Conservation (phyloP, 2,329 filamentous ascomycete genomes). For the Magnaporthiopsis incrustans region DNA sequence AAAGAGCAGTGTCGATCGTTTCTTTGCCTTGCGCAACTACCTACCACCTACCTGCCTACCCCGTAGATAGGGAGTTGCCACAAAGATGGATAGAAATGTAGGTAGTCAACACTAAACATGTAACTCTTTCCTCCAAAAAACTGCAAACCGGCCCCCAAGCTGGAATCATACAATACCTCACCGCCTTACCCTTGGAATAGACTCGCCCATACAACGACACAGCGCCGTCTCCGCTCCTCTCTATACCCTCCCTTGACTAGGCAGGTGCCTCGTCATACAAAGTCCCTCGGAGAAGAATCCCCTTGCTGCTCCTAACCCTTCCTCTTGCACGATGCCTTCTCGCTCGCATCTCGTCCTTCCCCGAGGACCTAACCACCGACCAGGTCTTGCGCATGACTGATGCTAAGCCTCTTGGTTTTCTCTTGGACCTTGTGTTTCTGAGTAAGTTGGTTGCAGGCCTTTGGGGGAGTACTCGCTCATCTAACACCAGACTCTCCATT, state of each 20-base stretch:
- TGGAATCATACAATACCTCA: neutral
- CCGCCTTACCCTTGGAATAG: neutral
- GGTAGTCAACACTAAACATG: neutral
- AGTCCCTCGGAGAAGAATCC: neutral
- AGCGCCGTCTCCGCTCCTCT: neutral
- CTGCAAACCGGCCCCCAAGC: neutral
- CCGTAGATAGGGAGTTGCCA: too few species aligned
- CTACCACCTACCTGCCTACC: neutral
- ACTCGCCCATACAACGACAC: neutral
- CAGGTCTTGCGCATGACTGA: neutral
- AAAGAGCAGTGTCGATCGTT: neutral
- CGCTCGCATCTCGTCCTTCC: neutral
- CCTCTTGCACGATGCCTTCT: neutral
- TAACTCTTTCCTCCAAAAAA: neutral
- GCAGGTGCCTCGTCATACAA: neutral
- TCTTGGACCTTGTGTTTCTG: neutral
- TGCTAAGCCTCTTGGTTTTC: neutral
- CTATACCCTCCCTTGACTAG: neutral
- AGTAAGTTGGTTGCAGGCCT: neutral
- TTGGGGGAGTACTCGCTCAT: neutral
- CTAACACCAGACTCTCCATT: neutral
- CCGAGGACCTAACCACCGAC: neutral
- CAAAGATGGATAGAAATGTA: neutral
- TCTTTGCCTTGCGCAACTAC: neutral
- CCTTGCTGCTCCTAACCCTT: neutral